Evolutionary conservation across 2,329 filamentous ascomycete genomes (phyloP), one percentile per base, ranked within the genome.

Genomic region (Botrytis medusae): DNA sequence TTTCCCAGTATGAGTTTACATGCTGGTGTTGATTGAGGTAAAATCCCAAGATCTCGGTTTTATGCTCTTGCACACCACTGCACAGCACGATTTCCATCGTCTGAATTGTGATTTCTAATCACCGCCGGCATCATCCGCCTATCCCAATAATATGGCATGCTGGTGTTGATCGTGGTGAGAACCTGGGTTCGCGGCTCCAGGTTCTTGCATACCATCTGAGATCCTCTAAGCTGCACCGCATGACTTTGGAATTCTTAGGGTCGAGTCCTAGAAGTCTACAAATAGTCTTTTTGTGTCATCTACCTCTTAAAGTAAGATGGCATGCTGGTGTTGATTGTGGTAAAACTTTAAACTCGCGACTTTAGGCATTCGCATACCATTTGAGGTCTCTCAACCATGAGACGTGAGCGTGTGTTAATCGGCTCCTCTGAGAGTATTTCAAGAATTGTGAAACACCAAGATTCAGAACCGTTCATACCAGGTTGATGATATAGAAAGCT

Each of bases 81-180:
- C 34, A 69, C 67, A 37, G 51, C 67, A 40, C 32, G 60, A 59
- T 57, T 32, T 59, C 20, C 48, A 57, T 22, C 12, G 42, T 57
- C 59, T 57, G 67, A 34, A 44, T 57, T 69, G 20, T 44, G 40
- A 60, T 37, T 51, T 69, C 67, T 37, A 69, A 71, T 48, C 67
- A 78, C 79, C 78, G 77, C 79, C 78, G 75, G 25, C 34, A 60
- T 37, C 68, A 70, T 70, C 40, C 8, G 34, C 34, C 34, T 37
- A 37, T 37, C 5, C 8, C 34, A 37, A 37, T 37, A 37, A 37
- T 37, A 37, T 37, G 34, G 54, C 8, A 10, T 59, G 57, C 29
- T 59, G 29, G 57, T 34, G 57, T 57, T 57, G n/a, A 57, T 29
- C 5, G 54, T 57, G 54, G n/a, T 57, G 8, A 8, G 8, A 32